These are phyloP conservation scores for Tetradesmus lagerheimii DNA, from an alignment of 139 green algal species.

Conservation along the genomic window DNA sequence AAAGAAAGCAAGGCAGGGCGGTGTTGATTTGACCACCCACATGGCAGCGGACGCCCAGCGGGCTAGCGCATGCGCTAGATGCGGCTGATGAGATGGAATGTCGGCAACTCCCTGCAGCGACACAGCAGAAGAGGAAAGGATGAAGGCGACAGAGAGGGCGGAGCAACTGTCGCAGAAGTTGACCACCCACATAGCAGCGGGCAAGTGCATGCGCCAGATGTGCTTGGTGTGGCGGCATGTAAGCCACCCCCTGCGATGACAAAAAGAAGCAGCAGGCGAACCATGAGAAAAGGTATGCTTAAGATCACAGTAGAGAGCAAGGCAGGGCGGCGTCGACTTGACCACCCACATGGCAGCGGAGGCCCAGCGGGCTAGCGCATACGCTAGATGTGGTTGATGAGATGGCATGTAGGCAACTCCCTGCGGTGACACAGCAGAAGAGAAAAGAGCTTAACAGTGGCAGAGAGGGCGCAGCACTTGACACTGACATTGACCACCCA, in stretches of 20 bases:
- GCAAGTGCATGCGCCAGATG: conserved; percentile 1
- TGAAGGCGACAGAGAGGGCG: too few relatives aligned
- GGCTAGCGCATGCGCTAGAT: not conserved
- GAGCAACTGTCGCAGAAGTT: too few relatives aligned
- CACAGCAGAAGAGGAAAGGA: too few relatives aligned
- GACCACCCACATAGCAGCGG: conserved; percentile 22
- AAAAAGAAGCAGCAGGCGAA: not conserved
- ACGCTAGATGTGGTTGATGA: not conserved
- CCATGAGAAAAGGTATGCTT: too few relatives aligned
- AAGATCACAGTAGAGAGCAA: too few relatives aligned
- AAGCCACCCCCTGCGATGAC: conserved; percentile 16
- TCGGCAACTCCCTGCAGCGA: conserved; percentile 14
- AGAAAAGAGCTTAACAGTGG: too few relatives aligned
- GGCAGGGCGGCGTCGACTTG: too few relatives aligned
- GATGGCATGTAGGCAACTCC: conserved; percentile 10
- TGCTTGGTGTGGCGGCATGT: conserved; percentile 14
- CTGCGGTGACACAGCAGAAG: too few relatives aligned
- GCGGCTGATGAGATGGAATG: not conserved
- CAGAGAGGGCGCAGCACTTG: too few relatives aligned
- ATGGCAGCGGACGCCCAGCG: conserved; percentile 10
- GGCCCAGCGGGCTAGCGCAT: conserved; percentile 10
- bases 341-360: conserved; percentile 36
- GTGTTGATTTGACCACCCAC: conserved; percentile 43
- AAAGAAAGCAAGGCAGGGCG: too few relatives aligned
- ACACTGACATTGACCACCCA: conserved; percentile 46